Percentiles rank a stretch among this genome's conserved stretches.
phyloP scores from a whole-genome alignment of 495 filamentous ascomycete species.

The Bacidia gigantensis region DNA sequence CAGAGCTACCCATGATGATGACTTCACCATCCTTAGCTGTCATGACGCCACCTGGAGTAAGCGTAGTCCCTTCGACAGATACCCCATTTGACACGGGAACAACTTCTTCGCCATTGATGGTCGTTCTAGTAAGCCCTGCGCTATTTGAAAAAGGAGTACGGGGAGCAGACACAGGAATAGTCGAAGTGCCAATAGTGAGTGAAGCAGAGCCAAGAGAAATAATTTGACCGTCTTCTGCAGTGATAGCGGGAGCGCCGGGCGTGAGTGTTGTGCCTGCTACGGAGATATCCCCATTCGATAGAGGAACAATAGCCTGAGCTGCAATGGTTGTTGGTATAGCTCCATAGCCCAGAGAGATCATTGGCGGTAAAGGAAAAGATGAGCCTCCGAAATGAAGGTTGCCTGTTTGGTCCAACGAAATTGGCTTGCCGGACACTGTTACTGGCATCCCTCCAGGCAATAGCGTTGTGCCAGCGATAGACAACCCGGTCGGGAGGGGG shows the following conservation, averaged over 20 bases:
- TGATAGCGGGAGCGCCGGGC: background rate
- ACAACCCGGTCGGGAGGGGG: background rate
- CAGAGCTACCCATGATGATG: background rate
- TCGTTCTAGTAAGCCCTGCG: background rate
- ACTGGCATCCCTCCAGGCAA: conserved; percentile 1
- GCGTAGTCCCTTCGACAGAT: background rate
- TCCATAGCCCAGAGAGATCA: background rate
- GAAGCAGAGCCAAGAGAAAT: conserved; percentile 10
- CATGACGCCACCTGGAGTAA: background rate
- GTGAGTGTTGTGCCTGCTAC: background rate
- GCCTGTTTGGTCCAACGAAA: background rate
- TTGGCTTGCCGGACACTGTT: background rate
- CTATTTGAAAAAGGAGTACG: background rate
- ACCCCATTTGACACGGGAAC: background rate
- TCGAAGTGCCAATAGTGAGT: background rate
- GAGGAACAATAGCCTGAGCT: background rate
- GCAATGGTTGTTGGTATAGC: background rate
- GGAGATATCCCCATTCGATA: background rate
- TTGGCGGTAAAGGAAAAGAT: background rate
- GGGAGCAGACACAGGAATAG: background rate
- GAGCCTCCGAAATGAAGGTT: conserved; percentile 3
- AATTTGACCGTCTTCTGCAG: background rate
- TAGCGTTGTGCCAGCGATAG: conserved; percentile 7
- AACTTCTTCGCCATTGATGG: background rate
- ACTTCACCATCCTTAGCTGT: background rate